Evolutionary conservation across 306 rosid genomes (phyloP), one percentile per base, ranked within the genome.

Genomic region (Erythrophleum fordii): DNA sequence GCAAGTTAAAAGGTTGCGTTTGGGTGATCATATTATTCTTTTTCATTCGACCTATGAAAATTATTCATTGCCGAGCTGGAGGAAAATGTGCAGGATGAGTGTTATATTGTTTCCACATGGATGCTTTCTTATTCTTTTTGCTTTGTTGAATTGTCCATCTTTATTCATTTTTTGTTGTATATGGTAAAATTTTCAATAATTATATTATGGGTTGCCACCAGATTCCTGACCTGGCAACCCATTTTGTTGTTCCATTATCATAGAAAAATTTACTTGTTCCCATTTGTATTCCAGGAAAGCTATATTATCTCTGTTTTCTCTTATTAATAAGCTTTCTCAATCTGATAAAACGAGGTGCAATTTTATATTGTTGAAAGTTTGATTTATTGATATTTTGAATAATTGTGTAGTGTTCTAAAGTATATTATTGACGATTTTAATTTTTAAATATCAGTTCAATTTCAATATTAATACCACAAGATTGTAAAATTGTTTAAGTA

Each of bases 141-240:
- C 72, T 60, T 73, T 60, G 45, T 34, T 84, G 60, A 75, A 67
- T 73, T 76, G 68, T 69, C 77, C 75, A 76, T 81, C 80, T 51
- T 77, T 75, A 51, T 80, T 81, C 62, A 73, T 82, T 85, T 90
- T 90, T 86, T 90, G 78, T 76, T 90, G 90, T 89, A 86, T 90
- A 90, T 59, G 76, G 69, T 78, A 69, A 52, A 70, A 48, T 72
- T 51, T 66, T 80, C 78, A 85, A 87, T 84, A 81, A 87, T 77
- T 75, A 74, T 83, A 48, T 75, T 68, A 45, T 68, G 11, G 86
- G 87, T 81, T 77, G 74, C 92, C 82, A 53, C 88, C 29, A 77
- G 78, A 81, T 62, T 75, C 87, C 60, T 34, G 62, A 61, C 55
- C 85, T 78, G 81, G 85, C 68, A 69, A 22, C 81, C 87, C 87